A percentile compares a stretch with the other conserved stretches of the same genome.
These are phyloP conservation scores for Spathaspora boniae DNA, from an alignment of 805 yeast species.

Conservation along the genomic window DNA sequence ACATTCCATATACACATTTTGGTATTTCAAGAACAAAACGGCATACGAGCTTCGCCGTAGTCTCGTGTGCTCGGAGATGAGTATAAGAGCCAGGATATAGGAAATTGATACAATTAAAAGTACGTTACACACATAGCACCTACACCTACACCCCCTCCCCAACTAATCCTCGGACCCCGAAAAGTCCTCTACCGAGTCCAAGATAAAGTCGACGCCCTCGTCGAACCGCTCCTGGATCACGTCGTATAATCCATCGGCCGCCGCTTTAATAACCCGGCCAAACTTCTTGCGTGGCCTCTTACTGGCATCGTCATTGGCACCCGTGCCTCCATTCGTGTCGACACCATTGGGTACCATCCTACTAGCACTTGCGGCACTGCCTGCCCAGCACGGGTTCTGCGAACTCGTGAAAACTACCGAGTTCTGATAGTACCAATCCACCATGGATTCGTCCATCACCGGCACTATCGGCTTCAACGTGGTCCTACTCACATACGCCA, in stretches of 20 bases:
- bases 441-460: conserved; percentile 80
- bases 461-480: conserved; percentile 79
- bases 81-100: no score
- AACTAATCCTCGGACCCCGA: conserved; percentile 9
- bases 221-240: conserved; percentile 78
- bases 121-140: not conserved
- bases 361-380: conserved; percentile 21
- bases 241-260: conserved; percentile 69
- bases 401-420: conserved; percentile 77
- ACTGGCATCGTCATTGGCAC: conserved; percentile 29
- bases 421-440: conserved; percentile 88
- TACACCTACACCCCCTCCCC: not conserved
- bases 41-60: no score
- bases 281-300: conserved; percentile 86
- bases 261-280: conserved; percentile 81
- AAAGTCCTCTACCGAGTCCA: conserved; percentile 66
- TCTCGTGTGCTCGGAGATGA: no score
- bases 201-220: conserved; percentile 79
- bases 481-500: conserved; percentile 65
- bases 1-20: no score
- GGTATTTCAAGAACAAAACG: no score
- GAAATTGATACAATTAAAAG: no score
- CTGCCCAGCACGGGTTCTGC: conserved; percentile 79
- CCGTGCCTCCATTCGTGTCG: conserved; percentile 11
- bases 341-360: conserved; percentile 11